Evolutionary conservation across 257 asterid species (phyloP).

Genomic region (Solanum megistacrolobum): DNA sequence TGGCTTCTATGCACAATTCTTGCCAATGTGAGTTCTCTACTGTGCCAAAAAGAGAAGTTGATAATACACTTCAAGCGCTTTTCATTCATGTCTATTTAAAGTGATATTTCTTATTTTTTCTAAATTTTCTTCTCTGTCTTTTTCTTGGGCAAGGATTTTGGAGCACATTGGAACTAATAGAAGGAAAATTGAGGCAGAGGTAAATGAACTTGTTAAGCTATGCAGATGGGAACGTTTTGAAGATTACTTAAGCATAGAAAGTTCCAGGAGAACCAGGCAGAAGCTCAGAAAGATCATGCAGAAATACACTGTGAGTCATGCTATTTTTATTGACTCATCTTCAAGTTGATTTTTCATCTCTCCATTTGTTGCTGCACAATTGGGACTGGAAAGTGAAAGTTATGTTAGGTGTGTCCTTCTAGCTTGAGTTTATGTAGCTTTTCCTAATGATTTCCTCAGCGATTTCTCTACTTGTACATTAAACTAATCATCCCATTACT

Average conservation of each 20-base stretch:
- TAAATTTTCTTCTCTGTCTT: not conserved
- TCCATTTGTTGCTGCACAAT: not conserved
- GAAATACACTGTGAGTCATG: slow-evolving; percentile 58
- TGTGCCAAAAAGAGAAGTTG: not conserved
- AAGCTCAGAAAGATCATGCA: slow-evolving; percentile 68
- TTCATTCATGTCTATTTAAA: not conserved
- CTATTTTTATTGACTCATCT: not conserved
- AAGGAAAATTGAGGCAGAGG: slow-evolving; percentile 55
- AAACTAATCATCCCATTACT: not conserved
- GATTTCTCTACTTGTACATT: not conserved
- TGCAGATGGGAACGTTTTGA: slow-evolving; percentile 71
- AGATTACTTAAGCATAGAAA: slow-evolving; percentile 45
- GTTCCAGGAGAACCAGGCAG: slow-evolving; percentile 57
- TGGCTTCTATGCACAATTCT: slow-evolving; percentile 75
- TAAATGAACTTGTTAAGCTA: slow-evolving; percentile 62
- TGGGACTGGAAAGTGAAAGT: not conserved
- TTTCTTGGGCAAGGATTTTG: slow-evolving; percentile 34
- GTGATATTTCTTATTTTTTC: not conserved
- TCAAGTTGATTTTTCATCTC: not conserved
- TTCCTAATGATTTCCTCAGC: not conserved
- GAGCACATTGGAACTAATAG: slow-evolving; percentile 46
- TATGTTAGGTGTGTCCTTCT: not conserved
- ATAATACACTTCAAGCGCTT: not conserved
- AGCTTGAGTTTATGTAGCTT: not conserved
- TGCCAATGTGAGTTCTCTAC: slow-evolving; percentile 53